Conservation (phyloP, 345 rosid species). For the Hibiscus syriacus region DNA sequence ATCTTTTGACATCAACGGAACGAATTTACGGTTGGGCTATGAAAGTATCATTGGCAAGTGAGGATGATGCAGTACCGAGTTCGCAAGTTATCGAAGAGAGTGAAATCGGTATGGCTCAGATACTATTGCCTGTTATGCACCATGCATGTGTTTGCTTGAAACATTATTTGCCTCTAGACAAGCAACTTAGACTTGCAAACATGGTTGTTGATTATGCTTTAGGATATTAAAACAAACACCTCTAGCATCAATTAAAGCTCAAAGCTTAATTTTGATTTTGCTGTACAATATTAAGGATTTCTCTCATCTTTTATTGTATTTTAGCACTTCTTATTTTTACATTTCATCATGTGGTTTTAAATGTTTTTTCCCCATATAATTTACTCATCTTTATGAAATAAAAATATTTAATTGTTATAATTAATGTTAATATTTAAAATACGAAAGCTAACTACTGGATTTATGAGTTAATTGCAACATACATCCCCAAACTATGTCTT, state of each 20-base stretch:
- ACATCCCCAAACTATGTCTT: too few relatives aligned
- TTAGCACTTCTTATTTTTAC: neutral
- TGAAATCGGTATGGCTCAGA: constrained; percentile 25
- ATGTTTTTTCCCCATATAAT: too few relatives aligned
- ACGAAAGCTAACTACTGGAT: too few relatives aligned
- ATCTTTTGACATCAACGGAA: constrained; percentile 53
- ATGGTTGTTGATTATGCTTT: constrained; percentile 16
- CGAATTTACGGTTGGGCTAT: constrained; percentile 50
- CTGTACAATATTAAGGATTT: neutral
- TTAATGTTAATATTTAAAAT: too few relatives aligned
- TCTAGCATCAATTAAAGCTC: too few relatives aligned
- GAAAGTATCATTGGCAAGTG: constrained; percentile 7
- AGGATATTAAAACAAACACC: neutral
- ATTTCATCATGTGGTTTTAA: too few relatives aligned
- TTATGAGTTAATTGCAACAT: too few relatives aligned
- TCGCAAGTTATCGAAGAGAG: constrained; percentile 33
- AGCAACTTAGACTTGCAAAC: constrained; percentile 61
- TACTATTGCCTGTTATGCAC: neutral
- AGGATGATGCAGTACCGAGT: constrained; percentile 8
- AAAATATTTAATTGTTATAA: too few relatives aligned
- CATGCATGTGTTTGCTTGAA: neutral
- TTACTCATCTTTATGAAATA: too few relatives aligned
- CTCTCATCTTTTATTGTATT: neutral
- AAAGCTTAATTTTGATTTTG: neutral
- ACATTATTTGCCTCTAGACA: constrained; percentile 38